These are phyloP conservation scores for Leccinum pallidistipes DNA, from an alignment of 1,284 basidiomycete genomes.

Conservation along the genomic window DNA sequence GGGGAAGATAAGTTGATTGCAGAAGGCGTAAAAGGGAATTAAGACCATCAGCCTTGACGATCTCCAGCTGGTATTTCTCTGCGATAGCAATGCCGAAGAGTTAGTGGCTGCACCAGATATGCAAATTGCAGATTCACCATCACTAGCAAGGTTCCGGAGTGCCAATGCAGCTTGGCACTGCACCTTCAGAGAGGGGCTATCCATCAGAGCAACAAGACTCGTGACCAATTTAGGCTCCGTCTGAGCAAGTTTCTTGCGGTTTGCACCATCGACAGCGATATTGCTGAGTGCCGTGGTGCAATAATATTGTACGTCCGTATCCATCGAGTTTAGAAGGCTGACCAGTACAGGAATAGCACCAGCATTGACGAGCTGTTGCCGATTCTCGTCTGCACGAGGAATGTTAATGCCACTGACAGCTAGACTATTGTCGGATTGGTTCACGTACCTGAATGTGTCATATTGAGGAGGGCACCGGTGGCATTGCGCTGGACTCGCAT, in stretches of 20 bases:
- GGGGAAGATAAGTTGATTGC: slow-evolving; percentile 97
- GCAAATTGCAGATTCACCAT: slow-evolving; percentile 57
- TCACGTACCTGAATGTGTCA: slow-evolving; percentile 93
- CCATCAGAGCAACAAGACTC: slow-evolving; percentile 96
- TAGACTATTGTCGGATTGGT: neutral
- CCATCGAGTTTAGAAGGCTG: slow-evolving; percentile 91
- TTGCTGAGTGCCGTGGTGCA: slow-evolving; percentile 99
- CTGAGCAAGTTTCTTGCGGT: slow-evolving; percentile 94
- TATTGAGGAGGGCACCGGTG: slow-evolving; percentile 96
- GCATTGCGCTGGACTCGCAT: slow-evolving; percentile 99
- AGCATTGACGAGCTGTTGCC: slow-evolving; percentile 97
- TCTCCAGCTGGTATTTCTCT: slow-evolving; percentile 99
- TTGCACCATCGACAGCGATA: slow-evolving; percentile 93
- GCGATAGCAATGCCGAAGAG: slow-evolving; percentile 7
- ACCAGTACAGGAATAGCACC: slow-evolving; percentile 99
- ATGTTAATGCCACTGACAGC: slow-evolving; percentile 11
- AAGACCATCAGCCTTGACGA: slow-evolving; percentile 95
- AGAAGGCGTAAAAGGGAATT: slow-evolving; percentile 91
- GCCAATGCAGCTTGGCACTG: slow-evolving; percentile 99
- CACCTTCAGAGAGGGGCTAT: slow-evolving; percentile 96
- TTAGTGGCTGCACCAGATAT: slow-evolving; percentile 4
- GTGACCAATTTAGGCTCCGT: slow-evolving; percentile 95
- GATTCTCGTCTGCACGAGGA: slow-evolving; percentile 77
- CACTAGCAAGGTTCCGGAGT: slow-evolving; percentile 94
- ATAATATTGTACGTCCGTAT: slow-evolving; percentile 99